Conservation (phyloP, 192 early-diverging fungal genomes). For the Entomortierella parvispora region DNA sequence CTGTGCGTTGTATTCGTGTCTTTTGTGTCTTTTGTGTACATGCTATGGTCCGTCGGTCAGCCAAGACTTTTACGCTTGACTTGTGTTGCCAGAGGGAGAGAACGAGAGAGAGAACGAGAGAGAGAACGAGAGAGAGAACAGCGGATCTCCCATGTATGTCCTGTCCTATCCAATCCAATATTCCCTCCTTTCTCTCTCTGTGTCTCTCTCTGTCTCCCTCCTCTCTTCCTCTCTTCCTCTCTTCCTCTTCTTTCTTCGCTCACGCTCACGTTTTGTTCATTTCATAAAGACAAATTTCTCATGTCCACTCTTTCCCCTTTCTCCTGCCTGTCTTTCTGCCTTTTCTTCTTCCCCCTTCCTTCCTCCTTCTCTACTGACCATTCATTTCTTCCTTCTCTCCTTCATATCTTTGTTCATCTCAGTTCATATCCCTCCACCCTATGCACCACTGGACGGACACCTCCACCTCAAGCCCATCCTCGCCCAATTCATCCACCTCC, state of each 20-base stretch:
- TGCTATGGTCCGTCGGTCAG: no score
- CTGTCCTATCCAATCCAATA: background rate
- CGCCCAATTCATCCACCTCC: no score
- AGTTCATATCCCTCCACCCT: no score
- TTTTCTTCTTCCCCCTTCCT: background rate
- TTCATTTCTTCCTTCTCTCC: background rate
- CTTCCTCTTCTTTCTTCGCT: background rate
- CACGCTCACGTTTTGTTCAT: background rate
- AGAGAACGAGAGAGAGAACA: no score
- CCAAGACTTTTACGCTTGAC: no score
- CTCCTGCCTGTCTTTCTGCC: background rate
- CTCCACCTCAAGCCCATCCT: no score
- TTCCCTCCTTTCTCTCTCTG: background rate
- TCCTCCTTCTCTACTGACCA: background rate
- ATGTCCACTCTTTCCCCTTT: background rate
- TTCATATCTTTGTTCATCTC: background rate
- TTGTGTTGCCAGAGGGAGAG: background rate
- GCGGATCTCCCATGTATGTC: background rate
- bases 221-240: constrained; percentile 1
- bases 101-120: no score
- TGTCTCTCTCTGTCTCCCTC: constrained; percentile 1
- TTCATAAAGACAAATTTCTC: background rate
- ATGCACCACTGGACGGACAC: no score
- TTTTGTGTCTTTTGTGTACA: background rate
- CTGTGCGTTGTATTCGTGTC: no score